These are phyloP conservation scores for Pythium monospermum DNA, from an alignment of 352 stramenopile species.

Conservation along the genomic window DNA sequence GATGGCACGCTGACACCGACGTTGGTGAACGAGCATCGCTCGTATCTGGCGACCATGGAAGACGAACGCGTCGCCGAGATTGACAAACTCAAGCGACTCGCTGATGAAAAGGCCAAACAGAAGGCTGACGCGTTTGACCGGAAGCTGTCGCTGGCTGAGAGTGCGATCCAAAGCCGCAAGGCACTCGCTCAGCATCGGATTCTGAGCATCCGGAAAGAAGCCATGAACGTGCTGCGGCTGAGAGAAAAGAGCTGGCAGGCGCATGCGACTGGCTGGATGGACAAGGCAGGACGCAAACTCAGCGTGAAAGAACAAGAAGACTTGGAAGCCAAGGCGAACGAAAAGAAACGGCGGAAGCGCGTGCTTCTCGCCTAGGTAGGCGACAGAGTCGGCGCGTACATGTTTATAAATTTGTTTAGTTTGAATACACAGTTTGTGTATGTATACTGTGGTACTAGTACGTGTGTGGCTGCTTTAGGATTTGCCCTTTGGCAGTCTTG, in stretches of 20 bases:
- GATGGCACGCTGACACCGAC: constrained; percentile 54
- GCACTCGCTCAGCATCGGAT: constrained; percentile 71
- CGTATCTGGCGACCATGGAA: constrained; percentile 76
- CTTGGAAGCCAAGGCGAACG: constrained; percentile 60
- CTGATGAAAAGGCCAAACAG: constrained; percentile 46
- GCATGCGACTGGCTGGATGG: constrained; percentile 75
- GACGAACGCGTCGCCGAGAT: constrained; percentile 64
- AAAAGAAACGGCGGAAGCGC: constrained; percentile 68
- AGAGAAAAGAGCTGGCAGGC: constrained; percentile 84
- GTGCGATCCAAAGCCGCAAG: constrained; percentile 64
- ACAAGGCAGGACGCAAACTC: constrained; percentile 85
- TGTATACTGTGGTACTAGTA: background rate
- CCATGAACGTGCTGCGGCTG: constrained; percentile 54
- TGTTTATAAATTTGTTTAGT: constrained; percentile 17
- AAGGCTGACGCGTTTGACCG: constrained; percentile 75
- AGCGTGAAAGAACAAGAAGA: constrained; percentile 90
- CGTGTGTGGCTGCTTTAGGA: constrained; percentile 8
- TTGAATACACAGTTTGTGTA: background rate
- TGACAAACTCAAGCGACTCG: constrained; percentile 35
- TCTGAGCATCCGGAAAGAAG: constrained; percentile 71
- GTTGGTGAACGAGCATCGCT: constrained; percentile 79
- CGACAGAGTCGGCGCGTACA: too few relatives aligned
- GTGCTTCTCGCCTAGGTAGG: constrained; percentile 51
- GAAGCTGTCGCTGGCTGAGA: constrained; percentile 67
- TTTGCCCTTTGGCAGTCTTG: constrained; percentile 58